Percentiles rank a stretch among this genome's conserved stretches.
These are phyloP conservation scores for Botryotinia globosa DNA, from an alignment of 2,329 filamentous ascomycete genomes.

Conservation along the genomic window DNA sequence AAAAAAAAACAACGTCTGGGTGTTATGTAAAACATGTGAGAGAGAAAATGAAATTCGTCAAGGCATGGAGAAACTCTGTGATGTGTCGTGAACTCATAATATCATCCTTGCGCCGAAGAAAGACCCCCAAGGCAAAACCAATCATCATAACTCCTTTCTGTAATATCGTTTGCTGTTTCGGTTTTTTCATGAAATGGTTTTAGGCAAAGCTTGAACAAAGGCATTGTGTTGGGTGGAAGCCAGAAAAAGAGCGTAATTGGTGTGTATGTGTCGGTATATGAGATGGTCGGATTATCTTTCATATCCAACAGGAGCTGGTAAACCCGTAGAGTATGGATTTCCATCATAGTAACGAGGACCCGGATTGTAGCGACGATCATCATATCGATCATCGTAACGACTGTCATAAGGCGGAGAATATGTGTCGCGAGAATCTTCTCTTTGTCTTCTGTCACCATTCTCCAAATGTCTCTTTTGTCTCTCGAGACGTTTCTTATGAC, in stretches of 20 bases:
- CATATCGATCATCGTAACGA: slow-evolving; percentile 23
- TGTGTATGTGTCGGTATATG: background rate
- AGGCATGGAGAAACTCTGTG: slow-evolving; percentile 21
- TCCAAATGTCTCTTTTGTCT: slow-evolving; percentile 40
- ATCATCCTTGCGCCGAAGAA: slow-evolving; percentile 20
- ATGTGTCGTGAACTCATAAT: slow-evolving; percentile 19
- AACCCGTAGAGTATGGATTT: slow-evolving; percentile 44
- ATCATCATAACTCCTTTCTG: background rate
- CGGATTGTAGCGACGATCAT: slow-evolving; percentile 38
- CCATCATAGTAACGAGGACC: slow-evolving; percentile 45
- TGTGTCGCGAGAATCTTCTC: slow-evolving; percentile 15
- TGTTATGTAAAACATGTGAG: background rate
- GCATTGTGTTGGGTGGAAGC: slow-evolving; percentile 3
- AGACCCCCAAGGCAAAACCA: slow-evolving; percentile 13
- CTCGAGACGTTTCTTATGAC: slow-evolving; percentile 46
- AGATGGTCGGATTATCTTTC: slow-evolving; percentile 22
- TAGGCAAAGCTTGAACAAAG: slow-evolving; percentile 20
- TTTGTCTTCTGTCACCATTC: slow-evolving; percentile 24
- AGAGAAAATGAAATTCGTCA: slow-evolving; percentile 14
- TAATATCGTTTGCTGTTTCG: slow-evolving; percentile 1
- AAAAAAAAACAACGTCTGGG: slow-evolving; percentile 9
- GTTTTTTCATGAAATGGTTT: background rate
- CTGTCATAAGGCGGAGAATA: slow-evolving; percentile 20
- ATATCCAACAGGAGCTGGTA: slow-evolving; percentile 38
- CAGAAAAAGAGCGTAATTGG: background rate